Base-by-base conservation (phyloP, 2,329 filamentous ascomycete species). In the Claviceps quebecensis region DNA sequence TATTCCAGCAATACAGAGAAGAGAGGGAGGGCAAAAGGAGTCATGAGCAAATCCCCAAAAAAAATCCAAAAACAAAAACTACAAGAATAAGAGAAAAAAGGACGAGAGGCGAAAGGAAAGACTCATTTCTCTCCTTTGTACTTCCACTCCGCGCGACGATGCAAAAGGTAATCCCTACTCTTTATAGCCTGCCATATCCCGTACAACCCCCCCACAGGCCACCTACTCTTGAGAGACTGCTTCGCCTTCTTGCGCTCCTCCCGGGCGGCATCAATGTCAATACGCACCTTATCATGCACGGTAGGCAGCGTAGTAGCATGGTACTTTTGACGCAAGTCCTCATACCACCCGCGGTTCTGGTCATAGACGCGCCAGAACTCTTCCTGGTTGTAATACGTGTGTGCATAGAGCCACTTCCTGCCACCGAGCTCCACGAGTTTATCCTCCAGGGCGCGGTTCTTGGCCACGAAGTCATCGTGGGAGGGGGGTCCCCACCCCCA, bases 401-500 rank as follows among this genome's bases (percentile, higher is more conserved):
- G 85, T 2, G 87, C 87, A 65, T 95, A 94, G 13, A 94, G 71
- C 84, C 87, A 93, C 70, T 94, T 94, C 71, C 85, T 79, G 2
- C 87, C 88, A 46, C 82, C 81, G 1, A 93, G 75, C 56, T 80
- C 73, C 47, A 72, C 71, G 4, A 90, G 76, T 61, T 84, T 84
- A 19, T 71, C 68, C 68, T 94, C 88, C 19, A 94, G 73, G 44
- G 73, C 74, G 36, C 83, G 77, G 66, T 94, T 94, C 58, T 79
- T 78, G 40, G 67, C 63, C 2, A 90, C 72, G 60, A 90, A 90
- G n/a, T 73, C 72, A 1, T 67, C 65, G 38, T 68, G 68, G 47
- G 76, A 63, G 2, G 70, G 63, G 2, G 83, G 80, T 7, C 84
- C 86, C 65, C 82, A 86, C 9, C 87, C 87, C 87, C 88, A 95